Evolutionary conservation across 371 early-diverging fungal genomes (phyloP).

Genomic region (Smittium mucronatum): DNA sequence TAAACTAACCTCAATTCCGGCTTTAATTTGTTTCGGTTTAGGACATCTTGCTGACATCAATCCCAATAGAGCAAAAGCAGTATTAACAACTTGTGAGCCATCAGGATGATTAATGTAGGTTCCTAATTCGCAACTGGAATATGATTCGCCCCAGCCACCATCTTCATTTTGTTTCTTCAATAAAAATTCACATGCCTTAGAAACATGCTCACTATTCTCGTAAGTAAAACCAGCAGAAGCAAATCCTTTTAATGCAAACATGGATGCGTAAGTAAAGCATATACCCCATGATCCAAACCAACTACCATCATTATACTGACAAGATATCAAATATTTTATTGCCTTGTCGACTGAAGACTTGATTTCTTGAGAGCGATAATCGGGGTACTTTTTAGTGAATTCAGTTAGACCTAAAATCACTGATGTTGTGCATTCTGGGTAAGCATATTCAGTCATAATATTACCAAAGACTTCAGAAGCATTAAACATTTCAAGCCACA

Average conservation of each 20-base stretch:
- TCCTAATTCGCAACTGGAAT: slow-evolving; percentile 43
- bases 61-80: slow-evolving; percentile 75
- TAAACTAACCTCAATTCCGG: slow-evolving; percentile 44
- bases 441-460: slow-evolving; percentile 94
- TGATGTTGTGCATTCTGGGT: slow-evolving; percentile 94
- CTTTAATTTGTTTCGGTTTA: slow-evolving; percentile 50
- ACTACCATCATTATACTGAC: slow-evolving; percentile 71
- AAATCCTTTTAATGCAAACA: slow-evolving; percentile 84
- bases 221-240: slow-evolving; percentile 72
- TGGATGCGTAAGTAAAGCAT: slow-evolving; percentile 92
- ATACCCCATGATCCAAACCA: slow-evolving; percentile 96
- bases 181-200: slow-evolving; percentile 74
- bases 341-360: slow-evolving; percentile 49
- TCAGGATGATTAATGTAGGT: slow-evolving; percentile 26
- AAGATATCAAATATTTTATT: slow-evolving; percentile 52
- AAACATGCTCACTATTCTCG: slow-evolving; percentile 53
- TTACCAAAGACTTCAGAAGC: slow-evolving; percentile 88
- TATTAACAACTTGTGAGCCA: slow-evolving; percentile 79
- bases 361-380: slow-evolving; percentile 70
- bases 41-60: slow-evolving; percentile 84
- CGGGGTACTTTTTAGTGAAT: slow-evolving; percentile 63
- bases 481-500: slow-evolving; percentile 71
- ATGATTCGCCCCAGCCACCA: slow-evolving; percentile 96
- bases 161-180: slow-evolving; percentile 71
- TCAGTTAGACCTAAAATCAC: slow-evolving; percentile 69